Conservation (phyloP, 2,329 filamentous ascomycete genomes). For the Neofusicoccum laricinum region DNA sequence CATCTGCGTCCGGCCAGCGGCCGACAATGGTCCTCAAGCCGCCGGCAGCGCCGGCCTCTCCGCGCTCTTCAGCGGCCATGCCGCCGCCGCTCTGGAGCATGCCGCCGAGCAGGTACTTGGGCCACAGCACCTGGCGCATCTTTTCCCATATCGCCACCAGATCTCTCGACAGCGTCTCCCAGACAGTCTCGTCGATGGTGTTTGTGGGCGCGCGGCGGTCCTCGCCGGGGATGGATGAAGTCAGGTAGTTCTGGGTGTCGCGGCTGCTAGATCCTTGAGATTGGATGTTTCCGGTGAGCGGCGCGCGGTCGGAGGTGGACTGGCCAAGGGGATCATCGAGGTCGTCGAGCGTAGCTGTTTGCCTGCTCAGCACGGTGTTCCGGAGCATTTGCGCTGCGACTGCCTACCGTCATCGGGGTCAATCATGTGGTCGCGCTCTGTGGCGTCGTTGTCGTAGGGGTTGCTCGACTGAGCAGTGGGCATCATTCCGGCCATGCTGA, state of each 20-base stretch:
- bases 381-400: slow-evolving; percentile 16
- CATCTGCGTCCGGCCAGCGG: slow-evolving; percentile 66
- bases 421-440: slow-evolving; percentile 49
- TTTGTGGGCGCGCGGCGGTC: slow-evolving; percentile 85
- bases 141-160: slow-evolving; percentile 94
- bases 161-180: slow-evolving; percentile 93
- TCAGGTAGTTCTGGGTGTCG: slow-evolving; percentile 77
- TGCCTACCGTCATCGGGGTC: slow-evolving; percentile 51
- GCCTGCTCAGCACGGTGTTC: not conserved
- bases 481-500: slow-evolving; percentile 45
- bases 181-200: slow-evolving; percentile 95
- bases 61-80: slow-evolving; percentile 56
- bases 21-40: slow-evolving; percentile 56
- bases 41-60: slow-evolving; percentile 45
- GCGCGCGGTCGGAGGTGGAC: slow-evolving; percentile 67
- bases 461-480: slow-evolving; percentile 36
- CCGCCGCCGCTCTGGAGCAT: slow-evolving; percentile 59
- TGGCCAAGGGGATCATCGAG: slow-evolving; percentile 78
- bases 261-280: slow-evolving; percentile 43
- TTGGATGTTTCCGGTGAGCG: slow-evolving; percentile 81
- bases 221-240: slow-evolving; percentile 85
- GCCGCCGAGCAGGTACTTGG: slow-evolving; percentile 81
- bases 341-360: slow-evolving; percentile 79
- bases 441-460: slow-evolving; percentile 45
- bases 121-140: slow-evolving; percentile 95